Evolutionary conservation across 768 basidiomycete species (phyloP), one percentile per base, ranked within the genome.

Genomic region (Psilocybe cubensis): DNA sequence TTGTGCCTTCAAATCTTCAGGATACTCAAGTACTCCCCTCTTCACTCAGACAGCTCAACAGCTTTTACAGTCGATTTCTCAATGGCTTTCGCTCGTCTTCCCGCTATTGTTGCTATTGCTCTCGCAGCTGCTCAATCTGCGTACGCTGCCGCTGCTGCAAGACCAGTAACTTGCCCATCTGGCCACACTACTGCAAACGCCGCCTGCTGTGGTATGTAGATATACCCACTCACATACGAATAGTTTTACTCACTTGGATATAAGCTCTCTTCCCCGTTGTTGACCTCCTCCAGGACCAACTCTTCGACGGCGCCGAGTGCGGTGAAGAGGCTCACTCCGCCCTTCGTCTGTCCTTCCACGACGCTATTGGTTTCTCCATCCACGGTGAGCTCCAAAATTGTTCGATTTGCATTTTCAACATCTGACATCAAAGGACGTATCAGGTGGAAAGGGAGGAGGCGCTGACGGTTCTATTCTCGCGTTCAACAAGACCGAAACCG

Each of bases 401-500:
- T 17, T 38, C 35, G 12, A 14, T 14, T 17, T 17, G 5, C 6
- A 38, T 38, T n/a, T 38, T 4, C 12, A 14, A 8, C 5, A 17
- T 38, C n/a, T 17, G n/a, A 33, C 14, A 4, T 5, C n/a, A n/a
- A n/a, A n/a, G n/a, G 12, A 14, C 14, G n/a, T 11, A 14, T 38
- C 35, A 38, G 35, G 52, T 10, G 52, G 52, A 53, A 53, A 53
- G 41, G 70, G 70, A 41, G 70, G 68, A 54, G 71, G 69, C 12
- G 69, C 71, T 7, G 70, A 71, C 43, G 70, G 70, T 9, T 67
- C 65, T 40, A 65, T 71, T 59, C 52, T 71, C 9, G 49, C 57
- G 8, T 71, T 71, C 59, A 63, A 61, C 21, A 28, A 61, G 17
- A 61, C 58, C 11, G 68, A 71, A 40, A 24, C 40, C n/a, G 17